phyloP scores from a whole-genome alignment of 345 rosid species.

The Sonneratia caseolaris region DNA sequence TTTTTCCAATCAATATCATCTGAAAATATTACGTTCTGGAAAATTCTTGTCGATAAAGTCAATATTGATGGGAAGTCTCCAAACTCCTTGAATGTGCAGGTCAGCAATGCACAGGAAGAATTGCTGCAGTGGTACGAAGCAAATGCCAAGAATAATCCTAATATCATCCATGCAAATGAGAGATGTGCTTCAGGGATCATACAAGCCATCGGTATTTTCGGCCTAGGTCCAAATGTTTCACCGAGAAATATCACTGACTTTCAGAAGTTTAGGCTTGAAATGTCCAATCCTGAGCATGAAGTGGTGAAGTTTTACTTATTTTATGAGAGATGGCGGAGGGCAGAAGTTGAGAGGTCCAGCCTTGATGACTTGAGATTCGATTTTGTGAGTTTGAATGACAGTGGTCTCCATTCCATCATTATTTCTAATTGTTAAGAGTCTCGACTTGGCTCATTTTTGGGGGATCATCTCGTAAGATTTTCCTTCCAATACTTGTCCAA shows the following conservation, averaged over 20 bases:
- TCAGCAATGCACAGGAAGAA: conserved; percentile 77
- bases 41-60: background rate
- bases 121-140: conserved; percentile 64
- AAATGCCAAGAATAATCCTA: conserved; percentile 49
- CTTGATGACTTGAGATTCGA: conserved; percentile 15
- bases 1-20: background rate
- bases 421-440: background rate
- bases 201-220: conserved; percentile 60
- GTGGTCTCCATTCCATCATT: background rate
- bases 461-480: no score
- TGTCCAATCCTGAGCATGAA: conserved; percentile 33
- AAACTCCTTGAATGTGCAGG: conserved; percentile 29
- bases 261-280: conserved; percentile 18
- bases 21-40: background rate
- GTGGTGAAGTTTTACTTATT: conserved; percentile 57
- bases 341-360: conserved; percentile 43
- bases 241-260: conserved; percentile 52
- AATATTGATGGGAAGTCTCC: background rate
- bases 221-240: conserved; percentile 55
- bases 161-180: conserved; percentile 52
- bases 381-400: conserved; percentile 21
- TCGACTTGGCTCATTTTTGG: background rate
- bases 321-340: conserved; percentile 59
- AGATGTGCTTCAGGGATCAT: conserved; percentile 82
- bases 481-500: background rate